phyloP scores from a whole-genome alignment of 192 early-diverging fungal species.

The Gigaspora rosea region DNA sequence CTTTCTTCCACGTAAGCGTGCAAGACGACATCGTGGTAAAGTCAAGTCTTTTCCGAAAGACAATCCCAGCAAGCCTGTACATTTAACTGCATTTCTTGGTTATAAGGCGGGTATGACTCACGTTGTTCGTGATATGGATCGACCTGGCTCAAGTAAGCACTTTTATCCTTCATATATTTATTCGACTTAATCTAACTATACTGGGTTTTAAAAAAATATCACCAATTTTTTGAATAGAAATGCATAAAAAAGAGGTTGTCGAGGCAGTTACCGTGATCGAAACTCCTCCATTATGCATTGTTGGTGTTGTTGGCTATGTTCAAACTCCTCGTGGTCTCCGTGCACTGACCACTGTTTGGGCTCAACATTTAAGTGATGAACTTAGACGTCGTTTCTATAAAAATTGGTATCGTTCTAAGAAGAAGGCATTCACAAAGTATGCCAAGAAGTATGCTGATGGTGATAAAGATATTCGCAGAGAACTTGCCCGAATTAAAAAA shows the following conservation, averaged over 20 bases:
- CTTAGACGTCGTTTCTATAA: conserved; percentile 99
- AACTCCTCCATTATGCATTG: conserved; percentile 94
- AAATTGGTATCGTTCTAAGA: conserved; percentile 99
- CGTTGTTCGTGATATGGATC: conserved; percentile 98
- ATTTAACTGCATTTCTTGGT: conserved; percentile 98
- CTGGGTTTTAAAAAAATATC: neutral
- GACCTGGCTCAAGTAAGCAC: conserved; percentile 89
- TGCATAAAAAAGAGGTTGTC: conserved; percentile 99
- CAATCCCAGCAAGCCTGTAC: conserved; percentile 90
- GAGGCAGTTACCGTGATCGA: conserved; percentile 99
- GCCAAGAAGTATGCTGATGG: conserved; percentile 93
- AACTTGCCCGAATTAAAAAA: conserved; percentile 99
- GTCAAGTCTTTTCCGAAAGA: conserved; percentile 99
- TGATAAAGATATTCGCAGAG: conserved; percentile 84
- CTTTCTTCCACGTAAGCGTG: conserved; percentile 88
- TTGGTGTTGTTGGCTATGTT: conserved; percentile 99
- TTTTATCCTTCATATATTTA: neutral
- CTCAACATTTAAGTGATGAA: conserved; percentile 97
- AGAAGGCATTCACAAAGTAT: conserved; percentile 99
- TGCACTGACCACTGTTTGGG: conserved; percentile 99
- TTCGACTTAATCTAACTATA: neutral
- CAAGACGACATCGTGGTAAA: conserved; percentile 90
- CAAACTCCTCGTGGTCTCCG: conserved; percentile 98
- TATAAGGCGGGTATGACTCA: conserved; percentile 99
- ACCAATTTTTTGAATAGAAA: conserved; percentile 60